phyloP scores from a whole-genome alignment of 768 basidiomycete species.

The Podaxis sp. region DNA sequence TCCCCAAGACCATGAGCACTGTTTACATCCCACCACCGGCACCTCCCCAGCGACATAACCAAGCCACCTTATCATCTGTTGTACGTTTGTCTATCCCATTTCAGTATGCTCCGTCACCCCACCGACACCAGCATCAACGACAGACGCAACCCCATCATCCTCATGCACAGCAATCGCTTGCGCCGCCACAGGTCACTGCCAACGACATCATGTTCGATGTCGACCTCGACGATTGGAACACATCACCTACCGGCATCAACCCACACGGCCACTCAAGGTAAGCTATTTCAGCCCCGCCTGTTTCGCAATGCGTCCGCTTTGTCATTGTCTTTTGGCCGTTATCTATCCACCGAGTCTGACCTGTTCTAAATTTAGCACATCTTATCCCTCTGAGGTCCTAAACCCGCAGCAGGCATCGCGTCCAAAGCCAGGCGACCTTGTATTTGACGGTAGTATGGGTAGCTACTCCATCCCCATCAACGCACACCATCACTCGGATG shows the following conservation, averaged over 20 bases:
- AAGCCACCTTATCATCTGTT: conserved; percentile 17
- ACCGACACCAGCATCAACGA: conserved; percentile 21
- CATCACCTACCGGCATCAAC: conserved; percentile 14
- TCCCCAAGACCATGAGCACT: conserved; percentile 17
- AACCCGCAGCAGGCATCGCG: conserved; percentile 9
- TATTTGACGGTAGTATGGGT: conserved; percentile 5
- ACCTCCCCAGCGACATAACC: conserved; percentile 19
- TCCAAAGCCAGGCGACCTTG: conserved; percentile 11
- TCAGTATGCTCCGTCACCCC: conserved; percentile 1
- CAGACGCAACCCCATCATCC: conserved; percentile 20
- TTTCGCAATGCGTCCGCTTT: conserved; percentile 7
- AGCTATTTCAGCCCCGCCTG: conserved; percentile 14
- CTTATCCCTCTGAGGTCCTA: not conserved
- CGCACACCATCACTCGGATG: conserved; percentile 3
- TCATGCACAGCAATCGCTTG: conserved; percentile 18
- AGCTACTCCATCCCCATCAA: conserved; percentile 11
- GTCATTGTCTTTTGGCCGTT: conserved; percentile 1
- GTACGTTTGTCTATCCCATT: conserved; percentile 21
- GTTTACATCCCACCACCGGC: conserved; percentile 13
- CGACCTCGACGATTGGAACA: conserved; percentile 28
- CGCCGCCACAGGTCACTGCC: conserved; percentile 17
- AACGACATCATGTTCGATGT: conserved; percentile 23
- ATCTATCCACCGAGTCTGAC: conserved; percentile 15
- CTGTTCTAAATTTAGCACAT: conserved; percentile 16
- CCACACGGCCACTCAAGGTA: conserved; percentile 17